These are phyloP conservation scores for Ceratobasidium sp. DNA, from an alignment of 1,284 basidiomycete genomes.

Conservation along the genomic window DNA sequence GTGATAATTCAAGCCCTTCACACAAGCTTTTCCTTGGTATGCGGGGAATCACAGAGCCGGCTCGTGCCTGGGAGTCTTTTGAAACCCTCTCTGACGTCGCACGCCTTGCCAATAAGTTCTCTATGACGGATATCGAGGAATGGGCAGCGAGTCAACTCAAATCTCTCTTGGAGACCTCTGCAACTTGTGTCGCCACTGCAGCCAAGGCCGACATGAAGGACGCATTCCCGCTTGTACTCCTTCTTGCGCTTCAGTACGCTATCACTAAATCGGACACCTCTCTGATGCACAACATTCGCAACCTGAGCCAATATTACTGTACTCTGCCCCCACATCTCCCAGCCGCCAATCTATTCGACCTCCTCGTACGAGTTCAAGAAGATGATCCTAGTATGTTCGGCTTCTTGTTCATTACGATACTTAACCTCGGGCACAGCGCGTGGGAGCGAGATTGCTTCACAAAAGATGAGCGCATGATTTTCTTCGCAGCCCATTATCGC, in stretches of 20 bases:
- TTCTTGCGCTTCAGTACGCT: no score
- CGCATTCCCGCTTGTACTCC: no score
- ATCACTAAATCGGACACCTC: neutral
- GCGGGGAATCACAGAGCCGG: neutral
- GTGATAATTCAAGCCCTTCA: neutral
- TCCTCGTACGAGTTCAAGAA: neutral
- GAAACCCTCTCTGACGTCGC: neutral
- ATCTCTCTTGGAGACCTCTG: neutral
- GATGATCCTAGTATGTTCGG: conserved; percentile 1
- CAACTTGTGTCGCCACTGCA: neutral
- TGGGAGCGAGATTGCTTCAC: conserved; percentile 5
- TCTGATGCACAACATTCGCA: neutral
- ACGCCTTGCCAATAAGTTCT: conserved; percentile 1
- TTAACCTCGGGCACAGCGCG: neutral
- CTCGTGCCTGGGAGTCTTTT: neutral
- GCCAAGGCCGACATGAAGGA: no score
- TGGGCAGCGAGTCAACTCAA: conserved; percentile 1
- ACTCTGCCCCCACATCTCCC: neutral
- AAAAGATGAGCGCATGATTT: neutral
- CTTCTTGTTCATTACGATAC: neutral
- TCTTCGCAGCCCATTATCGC: conserved; percentile 13
- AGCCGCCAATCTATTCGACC: neutral
- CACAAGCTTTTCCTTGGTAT: neutral
- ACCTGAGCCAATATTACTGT: neutral
- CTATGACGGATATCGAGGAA: neutral